A percentile compares a stretch with the other conserved stretches of the same genome.
Evolutionary conservation across 768 basidiomycete species (phyloP).

Genomic region (Phylloporus sp.): DNA sequence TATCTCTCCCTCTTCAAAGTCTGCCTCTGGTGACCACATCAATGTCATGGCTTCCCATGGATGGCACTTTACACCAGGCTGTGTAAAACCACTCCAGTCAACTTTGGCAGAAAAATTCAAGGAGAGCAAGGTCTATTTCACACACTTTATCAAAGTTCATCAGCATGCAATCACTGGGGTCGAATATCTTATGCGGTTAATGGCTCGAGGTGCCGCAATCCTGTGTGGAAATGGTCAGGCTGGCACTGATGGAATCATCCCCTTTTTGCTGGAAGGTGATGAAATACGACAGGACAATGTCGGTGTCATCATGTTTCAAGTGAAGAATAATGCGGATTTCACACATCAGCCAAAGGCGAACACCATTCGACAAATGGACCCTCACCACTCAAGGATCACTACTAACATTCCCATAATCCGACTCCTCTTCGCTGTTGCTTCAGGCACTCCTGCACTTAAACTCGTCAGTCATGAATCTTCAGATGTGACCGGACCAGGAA

Average conservation of each 20-base stretch:
- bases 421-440: background rate
- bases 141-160: background rate
- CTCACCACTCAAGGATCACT: background rate
- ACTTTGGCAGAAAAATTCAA: background rate
- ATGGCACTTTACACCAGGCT: background rate
- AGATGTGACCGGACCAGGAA: accelerated
- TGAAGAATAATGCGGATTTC: background rate
- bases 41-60: background rate
- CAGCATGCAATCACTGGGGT: background rate
- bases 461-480: background rate
- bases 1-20: background rate
- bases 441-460: background rate
- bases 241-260: background rate
- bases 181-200: background rate
- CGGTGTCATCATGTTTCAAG: background rate
- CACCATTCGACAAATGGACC: background rate
- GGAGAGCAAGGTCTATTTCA: background rate
- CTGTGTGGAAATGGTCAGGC: background rate
- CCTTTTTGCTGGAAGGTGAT: background rate
- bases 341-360: no score
- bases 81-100: background rate
- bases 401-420: background rate
- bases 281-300: background rate
- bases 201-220: background rate
- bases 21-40: background rate